A percentile compares a stretch with the other conserved stretches of the same genome.
These are phyloP conservation scores for Epichloe hybrida DNA, from an alignment of 2,329 filamentous ascomycete species.

Conservation along the genomic window DNA sequence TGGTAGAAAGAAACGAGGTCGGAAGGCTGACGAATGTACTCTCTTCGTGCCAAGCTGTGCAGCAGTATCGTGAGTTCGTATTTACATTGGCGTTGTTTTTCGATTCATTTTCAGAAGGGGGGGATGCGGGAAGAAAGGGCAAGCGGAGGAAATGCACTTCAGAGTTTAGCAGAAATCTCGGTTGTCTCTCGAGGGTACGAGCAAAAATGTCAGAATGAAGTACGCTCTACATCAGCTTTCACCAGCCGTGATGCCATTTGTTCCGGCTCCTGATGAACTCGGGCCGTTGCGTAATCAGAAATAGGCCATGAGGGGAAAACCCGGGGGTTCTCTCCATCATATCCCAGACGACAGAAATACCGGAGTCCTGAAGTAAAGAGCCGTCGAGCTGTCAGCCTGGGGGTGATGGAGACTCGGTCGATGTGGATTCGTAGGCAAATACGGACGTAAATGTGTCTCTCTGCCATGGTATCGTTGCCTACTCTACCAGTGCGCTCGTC, in stretches of 20 bases:
- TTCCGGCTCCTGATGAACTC: no score
- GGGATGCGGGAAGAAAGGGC: background rate
- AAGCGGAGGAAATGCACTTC: constrained; percentile 19
- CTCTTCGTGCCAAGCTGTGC: background rate
- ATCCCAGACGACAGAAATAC: constrained; percentile 15
- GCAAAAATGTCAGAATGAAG: constrained; percentile 17
- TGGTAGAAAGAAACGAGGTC: background rate
- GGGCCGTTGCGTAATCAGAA: no score
- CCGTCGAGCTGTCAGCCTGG: no score
- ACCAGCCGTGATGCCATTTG: no score
- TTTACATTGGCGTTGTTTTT: background rate
- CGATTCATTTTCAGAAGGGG: background rate
- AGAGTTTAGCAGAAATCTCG: constrained; percentile 21
- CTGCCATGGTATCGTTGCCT: no score
- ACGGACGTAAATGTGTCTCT: no score
- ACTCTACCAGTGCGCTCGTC: no score
- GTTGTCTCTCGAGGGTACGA: constrained; percentile 14
- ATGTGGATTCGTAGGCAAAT: no score
- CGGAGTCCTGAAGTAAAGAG: no score
- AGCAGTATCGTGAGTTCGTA: background rate
- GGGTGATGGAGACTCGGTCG: no score
- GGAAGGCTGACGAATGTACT: background rate
- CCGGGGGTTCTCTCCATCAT: no score
- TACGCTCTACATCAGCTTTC: background rate
- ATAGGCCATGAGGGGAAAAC: no score